phyloP scores from a whole-genome alignment of 148 eudicot genomes.

The Agrostemma githago region DNA sequence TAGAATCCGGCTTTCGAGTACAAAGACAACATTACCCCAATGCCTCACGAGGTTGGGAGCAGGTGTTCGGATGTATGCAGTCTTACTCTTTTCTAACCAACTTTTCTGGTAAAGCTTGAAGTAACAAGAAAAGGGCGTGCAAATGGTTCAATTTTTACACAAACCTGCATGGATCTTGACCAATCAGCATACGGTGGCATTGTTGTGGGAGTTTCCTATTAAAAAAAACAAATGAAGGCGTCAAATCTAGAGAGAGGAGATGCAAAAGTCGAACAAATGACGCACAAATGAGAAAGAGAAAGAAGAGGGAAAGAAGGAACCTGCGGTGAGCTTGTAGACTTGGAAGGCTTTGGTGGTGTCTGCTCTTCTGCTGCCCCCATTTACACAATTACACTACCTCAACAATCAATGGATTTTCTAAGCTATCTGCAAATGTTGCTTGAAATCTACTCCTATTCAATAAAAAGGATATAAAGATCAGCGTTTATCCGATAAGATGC shows the following conservation, averaged over 20 bases:
- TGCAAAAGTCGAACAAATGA: background rate
- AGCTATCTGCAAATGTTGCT: background rate
- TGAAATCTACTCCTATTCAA: slow-evolving; percentile 6
- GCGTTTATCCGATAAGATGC: slow-evolving; percentile 5
- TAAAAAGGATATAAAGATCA: slow-evolving; percentile 9
- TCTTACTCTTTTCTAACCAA: background rate
- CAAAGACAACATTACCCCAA: too few relatives aligned
- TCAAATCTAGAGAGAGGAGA: background rate
- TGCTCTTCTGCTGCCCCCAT: slow-evolving; percentile 76
- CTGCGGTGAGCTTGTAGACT: slow-evolving; percentile 54
- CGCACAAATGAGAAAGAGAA: slow-evolving; percentile 16
- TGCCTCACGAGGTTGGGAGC: too few relatives aligned
- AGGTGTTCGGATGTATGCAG: too few relatives aligned
- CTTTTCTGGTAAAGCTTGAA: background rate
- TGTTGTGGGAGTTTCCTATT: slow-evolving; percentile 49
- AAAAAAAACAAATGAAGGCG: slow-evolving; percentile 6
- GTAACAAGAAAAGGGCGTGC: background rate
- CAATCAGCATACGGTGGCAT: slow-evolving; percentile 68
- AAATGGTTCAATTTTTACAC: background rate
- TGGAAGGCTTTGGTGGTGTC: slow-evolving; percentile 61
- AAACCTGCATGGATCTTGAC: slow-evolving; percentile 84
- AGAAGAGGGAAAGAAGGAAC: slow-evolving; percentile 31
- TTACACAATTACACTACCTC: slow-evolving; percentile 25
- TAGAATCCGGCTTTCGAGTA: background rate
- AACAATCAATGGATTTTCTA: slow-evolving; percentile 21